Percentiles rank a stretch among this genome's conserved stretches.
These are phyloP conservation scores for Mortierella alpina DNA, from an alignment of 192 early-diverging fungal genomes.

Conservation along the genomic window DNA sequence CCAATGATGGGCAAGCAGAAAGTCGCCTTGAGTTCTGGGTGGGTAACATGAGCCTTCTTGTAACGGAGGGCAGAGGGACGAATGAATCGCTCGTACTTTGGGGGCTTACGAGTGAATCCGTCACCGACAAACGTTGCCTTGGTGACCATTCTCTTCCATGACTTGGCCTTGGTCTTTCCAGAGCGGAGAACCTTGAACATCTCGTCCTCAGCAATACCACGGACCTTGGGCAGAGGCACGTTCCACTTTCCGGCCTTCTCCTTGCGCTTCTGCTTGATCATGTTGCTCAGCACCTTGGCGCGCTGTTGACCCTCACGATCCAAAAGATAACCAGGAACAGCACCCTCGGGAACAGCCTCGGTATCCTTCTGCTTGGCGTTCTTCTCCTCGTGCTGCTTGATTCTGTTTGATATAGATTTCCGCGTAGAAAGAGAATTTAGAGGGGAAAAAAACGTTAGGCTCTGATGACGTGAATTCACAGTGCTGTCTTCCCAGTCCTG, in stretches of 20 bases:
- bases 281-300: slow-evolving; percentile 98
- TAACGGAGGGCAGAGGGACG: slow-evolving; percentile 97
- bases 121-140: slow-evolving; percentile 99
- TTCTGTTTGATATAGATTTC: slow-evolving; percentile 51
- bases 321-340: slow-evolving; percentile 96
- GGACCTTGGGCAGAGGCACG: slow-evolving; percentile 97
- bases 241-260: slow-evolving; percentile 99
- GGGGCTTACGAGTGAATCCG: slow-evolving; percentile 98
- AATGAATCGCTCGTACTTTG: slow-evolving; percentile 99
- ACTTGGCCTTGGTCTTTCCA: slow-evolving; percentile 93
- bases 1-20: slow-evolving; percentile 97
- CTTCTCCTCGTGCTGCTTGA: slow-evolving; percentile 98
- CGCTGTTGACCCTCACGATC: slow-evolving; percentile 98
- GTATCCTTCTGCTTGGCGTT: slow-evolving; percentile 94
- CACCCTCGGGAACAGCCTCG: slow-evolving; percentile 92
- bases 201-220: slow-evolving; percentile 98
- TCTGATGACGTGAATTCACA: background rate
- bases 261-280: slow-evolving; percentile 99
- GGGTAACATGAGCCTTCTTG: slow-evolving; percentile 99
- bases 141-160: slow-evolving; percentile 99
- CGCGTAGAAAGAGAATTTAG: background rate
- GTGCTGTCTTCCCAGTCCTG: too few species aligned
- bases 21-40: slow-evolving; percentile 97
- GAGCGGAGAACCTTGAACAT: slow-evolving; percentile 98
- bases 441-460: background rate